Evolutionary conservation across 2,329 filamentous ascomycete genomes (phyloP).

Genomic region (Sporothrix mexicana): DNA sequence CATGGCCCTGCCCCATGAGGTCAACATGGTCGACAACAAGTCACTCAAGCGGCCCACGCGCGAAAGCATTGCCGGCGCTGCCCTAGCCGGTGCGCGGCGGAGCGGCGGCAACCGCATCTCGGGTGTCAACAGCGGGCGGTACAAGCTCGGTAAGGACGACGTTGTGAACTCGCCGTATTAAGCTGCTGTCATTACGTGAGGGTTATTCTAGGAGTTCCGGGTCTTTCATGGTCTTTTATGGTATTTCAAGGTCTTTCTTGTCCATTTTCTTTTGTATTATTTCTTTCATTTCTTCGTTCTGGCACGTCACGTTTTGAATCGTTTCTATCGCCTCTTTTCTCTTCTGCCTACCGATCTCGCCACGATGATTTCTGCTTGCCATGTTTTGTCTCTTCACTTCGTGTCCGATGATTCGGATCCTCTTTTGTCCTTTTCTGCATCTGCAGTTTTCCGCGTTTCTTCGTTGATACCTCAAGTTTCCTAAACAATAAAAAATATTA

Average conservation of each 20-base stretch:
- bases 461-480: slow-evolving; percentile 14
- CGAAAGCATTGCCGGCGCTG: slow-evolving; percentile 79
- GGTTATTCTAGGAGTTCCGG: slow-evolving; percentile 9
- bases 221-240: not conserved
- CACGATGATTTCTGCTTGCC: not conserved
- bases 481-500: not conserved
- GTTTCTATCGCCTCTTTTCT: not conserved
- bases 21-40: slow-evolving; percentile 93
- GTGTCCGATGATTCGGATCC: slow-evolving; percentile 6
- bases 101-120: slow-evolving; percentile 59
- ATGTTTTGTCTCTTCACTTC: not conserved
- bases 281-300: not conserved
- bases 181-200: not conserved
- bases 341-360: not conserved
- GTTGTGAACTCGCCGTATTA: slow-evolving; percentile 76
- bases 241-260: too few species aligned
- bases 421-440: slow-evolving; percentile 9
- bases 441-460: not conserved
- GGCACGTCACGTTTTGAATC: not conserved
- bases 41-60: slow-evolving; percentile 85
- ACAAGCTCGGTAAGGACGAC: slow-evolving; percentile 79
- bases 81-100: slow-evolving; percentile 47
- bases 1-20: slow-evolving; percentile 93
- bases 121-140: slow-evolving; percentile 62
- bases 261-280: not conserved